Conservation (phyloP, 2,329 filamentous ascomycete genomes). For the Orbilia oligospora region DNA sequence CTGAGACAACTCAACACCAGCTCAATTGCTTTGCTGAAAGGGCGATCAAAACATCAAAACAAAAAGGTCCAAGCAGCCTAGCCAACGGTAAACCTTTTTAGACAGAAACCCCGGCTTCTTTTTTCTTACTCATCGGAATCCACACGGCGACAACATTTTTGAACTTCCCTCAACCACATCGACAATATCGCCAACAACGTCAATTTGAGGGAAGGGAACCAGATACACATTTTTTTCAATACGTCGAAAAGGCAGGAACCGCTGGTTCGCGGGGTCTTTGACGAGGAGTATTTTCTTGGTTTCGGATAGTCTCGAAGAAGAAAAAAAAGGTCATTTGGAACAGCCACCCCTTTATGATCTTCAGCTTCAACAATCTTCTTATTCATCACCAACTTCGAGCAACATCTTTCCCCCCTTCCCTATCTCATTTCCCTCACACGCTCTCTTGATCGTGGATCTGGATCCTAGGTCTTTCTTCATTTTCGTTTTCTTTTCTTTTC, state of each 20-base stretch:
- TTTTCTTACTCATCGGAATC: constrained; percentile 34
- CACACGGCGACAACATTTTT: not conserved
- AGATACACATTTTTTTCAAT: not conserved
- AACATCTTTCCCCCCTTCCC: not conserved
- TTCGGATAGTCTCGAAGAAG: constrained; percentile 10
- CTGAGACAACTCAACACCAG: constrained; percentile 52
- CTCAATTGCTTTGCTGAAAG: constrained; percentile 13
- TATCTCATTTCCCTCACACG: not conserved
- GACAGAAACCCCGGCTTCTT: constrained; percentile 10
- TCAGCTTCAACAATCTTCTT: constrained; percentile 14
- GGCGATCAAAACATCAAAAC: constrained; percentile 58
- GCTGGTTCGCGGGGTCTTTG: constrained; percentile 37
- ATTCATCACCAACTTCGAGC: not conserved
- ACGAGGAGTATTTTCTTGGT: constrained; percentile 45
- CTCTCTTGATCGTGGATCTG: constrained; percentile 16
- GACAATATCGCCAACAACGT: constrained; percentile 17
- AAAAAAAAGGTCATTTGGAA: not conserved
- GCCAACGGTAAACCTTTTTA: constrained; percentile 18
- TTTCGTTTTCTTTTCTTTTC: constrained; percentile 10
- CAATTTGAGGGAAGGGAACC: not conserved
- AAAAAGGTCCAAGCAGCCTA: constrained; percentile 18
- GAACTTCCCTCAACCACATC: constrained; percentile 24
- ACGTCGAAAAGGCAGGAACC: constrained; percentile 4
- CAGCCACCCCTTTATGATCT: constrained; percentile 54
- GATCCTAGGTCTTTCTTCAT: constrained; percentile 21